Evolutionary conservation across 2,329 filamentous ascomycete genomes (phyloP), one percentile per base, ranked within the genome.

Genomic region (Curvularia lunata): DNA sequence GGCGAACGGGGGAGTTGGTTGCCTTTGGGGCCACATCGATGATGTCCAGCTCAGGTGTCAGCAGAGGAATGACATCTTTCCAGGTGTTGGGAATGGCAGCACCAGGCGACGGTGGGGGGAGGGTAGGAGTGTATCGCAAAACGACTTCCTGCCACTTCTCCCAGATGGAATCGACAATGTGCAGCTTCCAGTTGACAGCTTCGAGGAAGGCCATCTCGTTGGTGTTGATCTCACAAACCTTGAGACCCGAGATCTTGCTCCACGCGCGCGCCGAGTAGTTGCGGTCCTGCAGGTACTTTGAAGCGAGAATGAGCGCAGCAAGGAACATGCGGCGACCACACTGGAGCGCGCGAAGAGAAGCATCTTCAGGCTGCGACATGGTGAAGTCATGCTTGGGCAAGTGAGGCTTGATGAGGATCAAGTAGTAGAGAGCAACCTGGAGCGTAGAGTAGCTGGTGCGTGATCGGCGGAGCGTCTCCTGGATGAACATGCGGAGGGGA

Each of bases 191-290:
- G 76, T 92, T 89, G 62, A 99, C 91, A 45, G 93, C 91, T 60
- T 89, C 81, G 46, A 99, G 84, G 75, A 98, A 99, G 18, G 91
- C 88, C 77, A 96, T 89, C 80, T 99, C 95, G 76, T 98, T 98
- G 73, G 92, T 90, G 79, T 98, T 98, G 78, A 99, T 98, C 79
- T 99, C 95, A 55, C 86, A 83, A 3, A 92, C 93, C 75, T 91
- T 92, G 56, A 99, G 83, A n/a, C 95, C 95, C 18, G 95, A 98
- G 68, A 99, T 99, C 83, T 97, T 98, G 78, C 94, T 98, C 95
- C 95, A 99, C 41, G 95, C 95, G 54, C 94, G 89, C 48, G 95
- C 92, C 13, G 95, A 98, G 79, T 96, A 99, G 80, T 98, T 99
- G 67, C 94, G 89, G 76, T 99, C 95, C 78, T 99, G 95, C 46